Evolutionary conservation across 169 alveolate genomes (phyloP).

Genomic region (Eimeria maxima): DNA sequence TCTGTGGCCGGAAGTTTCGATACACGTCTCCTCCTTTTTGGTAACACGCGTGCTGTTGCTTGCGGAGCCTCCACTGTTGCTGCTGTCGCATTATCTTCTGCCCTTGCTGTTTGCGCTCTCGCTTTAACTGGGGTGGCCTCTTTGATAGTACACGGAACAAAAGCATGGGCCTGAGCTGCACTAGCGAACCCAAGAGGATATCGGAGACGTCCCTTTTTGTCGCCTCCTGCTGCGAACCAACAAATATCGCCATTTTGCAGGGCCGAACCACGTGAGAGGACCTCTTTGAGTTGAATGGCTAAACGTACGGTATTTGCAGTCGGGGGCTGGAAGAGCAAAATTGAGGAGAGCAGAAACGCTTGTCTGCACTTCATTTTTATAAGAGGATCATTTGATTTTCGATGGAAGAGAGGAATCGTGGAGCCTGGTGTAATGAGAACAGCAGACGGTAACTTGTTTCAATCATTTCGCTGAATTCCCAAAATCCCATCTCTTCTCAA

Average conservation of each 20-base stretch:
- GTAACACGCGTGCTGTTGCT: background rate
- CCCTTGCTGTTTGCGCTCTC: background rate
- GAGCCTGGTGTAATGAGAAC: background rate
- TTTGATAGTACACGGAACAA: background rate
- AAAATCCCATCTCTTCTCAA: background rate
- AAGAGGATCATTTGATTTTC: background rate
- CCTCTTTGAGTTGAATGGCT: background rate
- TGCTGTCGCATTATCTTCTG: background rate
- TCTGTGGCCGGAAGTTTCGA: background rate
- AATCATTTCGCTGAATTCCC: background rate
- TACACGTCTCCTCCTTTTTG: background rate
- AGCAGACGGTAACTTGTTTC: background rate
- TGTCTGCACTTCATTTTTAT: background rate
- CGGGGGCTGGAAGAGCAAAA: background rate
- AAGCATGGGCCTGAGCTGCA: background rate
- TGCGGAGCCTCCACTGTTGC: background rate
- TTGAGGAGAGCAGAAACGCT: background rate
- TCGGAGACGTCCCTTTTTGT: background rate
- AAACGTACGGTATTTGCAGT: background rate
- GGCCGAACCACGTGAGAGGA: no score
- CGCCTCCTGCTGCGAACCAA: background rate
- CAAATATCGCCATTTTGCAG: background rate
- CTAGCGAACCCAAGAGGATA: background rate
- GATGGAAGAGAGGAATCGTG: background rate
- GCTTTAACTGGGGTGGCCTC: background rate